phyloP scores from a whole-genome alignment of 208 protist genomes.

The Crithidia fasciculata region DNA sequence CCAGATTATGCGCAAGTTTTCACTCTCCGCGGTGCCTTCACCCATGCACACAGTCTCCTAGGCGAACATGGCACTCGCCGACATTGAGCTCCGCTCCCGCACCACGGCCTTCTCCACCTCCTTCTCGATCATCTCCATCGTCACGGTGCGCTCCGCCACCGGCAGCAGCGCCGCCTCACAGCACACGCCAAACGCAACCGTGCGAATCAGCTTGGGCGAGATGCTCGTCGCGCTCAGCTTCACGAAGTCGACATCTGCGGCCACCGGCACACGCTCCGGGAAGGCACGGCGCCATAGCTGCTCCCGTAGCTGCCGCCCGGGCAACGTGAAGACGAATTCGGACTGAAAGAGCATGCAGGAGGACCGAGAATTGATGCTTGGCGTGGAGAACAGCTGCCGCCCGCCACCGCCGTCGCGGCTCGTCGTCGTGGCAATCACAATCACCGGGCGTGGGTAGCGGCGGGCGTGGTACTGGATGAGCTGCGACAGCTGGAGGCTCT shows the following conservation, averaged over 20 bases:
- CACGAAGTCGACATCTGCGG: conserved; percentile 63
- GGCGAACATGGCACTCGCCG: conserved; percentile 71
- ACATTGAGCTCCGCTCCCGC: conserved; percentile 50
- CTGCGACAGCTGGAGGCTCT: conserved; percentile 67
- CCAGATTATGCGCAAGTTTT: too few relatives aligned
- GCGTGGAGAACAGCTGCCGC: conserved; percentile 27
- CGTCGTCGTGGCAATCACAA: conserved; percentile 85
- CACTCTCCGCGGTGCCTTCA: background rate
- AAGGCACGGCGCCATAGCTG: conserved; percentile 78
- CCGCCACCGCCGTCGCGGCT: conserved; percentile 34
- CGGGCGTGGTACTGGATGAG: conserved; percentile 85
- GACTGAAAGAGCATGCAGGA: conserved; percentile 62
- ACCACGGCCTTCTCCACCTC: conserved; percentile 55
- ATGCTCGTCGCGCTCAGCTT: conserved; percentile 49
- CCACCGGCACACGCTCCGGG: conserved; percentile 67
- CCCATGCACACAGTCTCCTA: conserved; percentile 25
- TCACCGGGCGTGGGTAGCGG: conserved; percentile 72
- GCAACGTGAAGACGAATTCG: conserved; percentile 68
- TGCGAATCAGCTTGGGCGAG: conserved; percentile 77
- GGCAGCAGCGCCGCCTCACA: conserved; percentile 72
- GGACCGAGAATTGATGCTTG: conserved; percentile 50
- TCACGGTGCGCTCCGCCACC: conserved; percentile 46
- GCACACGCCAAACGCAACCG: conserved; percentile 79
- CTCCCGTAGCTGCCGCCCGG: conserved; percentile 54
- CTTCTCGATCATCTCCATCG: conserved; percentile 71